These are phyloP conservation scores for Camellia lanceoleosa DNA, from an alignment of 148 eudicot genomes.

Conservation along the genomic window DNA sequence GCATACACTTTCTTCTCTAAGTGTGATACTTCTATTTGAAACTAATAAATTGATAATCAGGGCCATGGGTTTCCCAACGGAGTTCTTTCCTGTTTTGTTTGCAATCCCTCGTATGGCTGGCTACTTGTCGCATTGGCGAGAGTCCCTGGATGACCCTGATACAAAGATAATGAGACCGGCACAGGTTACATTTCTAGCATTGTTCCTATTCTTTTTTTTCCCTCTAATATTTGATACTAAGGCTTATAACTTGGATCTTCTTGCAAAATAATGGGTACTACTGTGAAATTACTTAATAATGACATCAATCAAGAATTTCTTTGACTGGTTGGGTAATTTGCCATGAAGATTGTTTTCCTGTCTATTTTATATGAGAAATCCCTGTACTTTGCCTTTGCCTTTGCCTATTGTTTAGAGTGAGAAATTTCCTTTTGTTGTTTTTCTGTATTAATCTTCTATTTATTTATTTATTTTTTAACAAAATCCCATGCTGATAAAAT, in stretches of 20 bases:
- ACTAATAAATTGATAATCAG: slow-evolving; percentile 37
- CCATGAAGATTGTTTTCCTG: too few species aligned
- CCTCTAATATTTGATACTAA: too few species aligned
- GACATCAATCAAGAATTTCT: not conserved
- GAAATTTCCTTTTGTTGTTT: too few species aligned
- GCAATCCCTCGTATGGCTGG: slow-evolving; percentile 99
- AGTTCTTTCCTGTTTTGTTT: slow-evolving; percentile 88
- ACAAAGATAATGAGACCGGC: slow-evolving; percentile 99
- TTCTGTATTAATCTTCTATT: not conserved
- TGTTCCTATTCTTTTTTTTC: not conserved
- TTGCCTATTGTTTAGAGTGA: not conserved
- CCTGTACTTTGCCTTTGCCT: too few species aligned
- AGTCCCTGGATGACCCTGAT: slow-evolving; percentile 96
- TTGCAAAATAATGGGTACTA: too few species aligned
- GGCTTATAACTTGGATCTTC: too few species aligned
- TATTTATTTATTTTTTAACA: not conserved
- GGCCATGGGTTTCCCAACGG: slow-evolving; percentile 97
- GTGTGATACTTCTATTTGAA: not conserved
- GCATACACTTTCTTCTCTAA: not conserved
- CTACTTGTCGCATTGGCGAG: slow-evolving; percentile 93
- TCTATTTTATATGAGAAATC: too few species aligned
- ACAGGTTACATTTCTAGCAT: slow-evolving; percentile 48
- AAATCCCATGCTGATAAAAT: too few species aligned
- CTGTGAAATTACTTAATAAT: not conserved
- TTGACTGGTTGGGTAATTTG: too few species aligned